These are phyloP conservation scores for Globisporangium uncinulatum DNA, from an alignment of 352 stramenopile genomes.

Conservation along the genomic window DNA sequence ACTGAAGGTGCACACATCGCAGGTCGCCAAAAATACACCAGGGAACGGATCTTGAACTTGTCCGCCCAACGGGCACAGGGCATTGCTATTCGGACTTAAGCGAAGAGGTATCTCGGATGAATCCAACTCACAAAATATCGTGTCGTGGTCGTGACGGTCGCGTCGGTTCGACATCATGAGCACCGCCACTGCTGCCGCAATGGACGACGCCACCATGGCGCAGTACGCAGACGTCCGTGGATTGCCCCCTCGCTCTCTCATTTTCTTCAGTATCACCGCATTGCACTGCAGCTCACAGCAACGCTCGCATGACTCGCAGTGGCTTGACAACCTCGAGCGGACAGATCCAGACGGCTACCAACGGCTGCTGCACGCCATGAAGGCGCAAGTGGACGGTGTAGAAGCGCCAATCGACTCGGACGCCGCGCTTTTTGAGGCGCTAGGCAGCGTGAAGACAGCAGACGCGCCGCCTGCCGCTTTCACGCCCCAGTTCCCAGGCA, in stretches of 20 bases:
- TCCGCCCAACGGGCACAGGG: too few relatives aligned
- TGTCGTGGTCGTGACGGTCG: too few relatives aligned
- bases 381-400: constrained; percentile 39
- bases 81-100: too few relatives aligned
- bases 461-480: constrained; percentile 24
- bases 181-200: constrained; percentile 10
- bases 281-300: neutral
- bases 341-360: constrained; percentile 65
- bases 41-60: too few relatives aligned
- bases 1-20: too few relatives aligned
- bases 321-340: constrained; percentile 64
- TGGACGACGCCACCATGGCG: constrained; percentile 61
- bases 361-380: constrained; percentile 58
- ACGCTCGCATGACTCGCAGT: constrained; percentile 21
- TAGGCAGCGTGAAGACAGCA: constrained; percentile 16
- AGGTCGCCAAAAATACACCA: too few relatives aligned
- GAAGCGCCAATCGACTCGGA: constrained; percentile 18
- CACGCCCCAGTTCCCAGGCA: constrained; percentile 56
- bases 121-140: too few relatives aligned
- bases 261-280: neutral
- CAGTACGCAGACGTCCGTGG: constrained; percentile 61
- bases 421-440: constrained; percentile 45
- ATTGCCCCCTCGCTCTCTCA: neutral
- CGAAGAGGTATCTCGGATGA: too few relatives aligned
- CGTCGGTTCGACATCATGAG: too few relatives aligned